Base-by-base conservation (phyloP, 2,329 filamentous ascomycete species). In the Monilinia aucupariae region DNA sequence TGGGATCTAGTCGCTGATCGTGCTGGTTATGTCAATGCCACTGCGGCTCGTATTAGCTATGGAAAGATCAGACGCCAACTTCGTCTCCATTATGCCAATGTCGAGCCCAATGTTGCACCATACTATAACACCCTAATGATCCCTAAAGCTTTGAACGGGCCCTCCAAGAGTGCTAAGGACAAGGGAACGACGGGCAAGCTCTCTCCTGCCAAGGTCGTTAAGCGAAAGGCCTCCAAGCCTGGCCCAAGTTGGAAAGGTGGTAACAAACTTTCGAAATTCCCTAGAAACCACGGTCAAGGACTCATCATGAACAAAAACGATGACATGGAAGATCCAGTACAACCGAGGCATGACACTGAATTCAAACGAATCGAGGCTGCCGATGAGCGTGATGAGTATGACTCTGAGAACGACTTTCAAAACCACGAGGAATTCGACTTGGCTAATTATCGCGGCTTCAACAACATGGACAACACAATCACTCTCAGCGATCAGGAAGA, bases 11-110 rank as follows among this genome's bases (percentile, higher is more conserved):
- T 83, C 3, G 80, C 81, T 1, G 37, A 58, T 0, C 76, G 78
- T 15, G 70, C 74, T 15, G 74, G 75, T 10, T 79, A 80, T 74
- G 80, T 80, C 64, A 81, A 76, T 45, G 78, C 74, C 0, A 73
- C 74, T 10, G 76, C 77, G 3, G 81, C 81, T 47, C 63, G 79
- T 75, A 76, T 77, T 47, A 79, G 81, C 52, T 83, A 79, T 63
- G 76, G 78, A 4, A 80, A 83, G 64, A 77, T 83, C 64, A 82
- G 79, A 71, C 73, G 75, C 52, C 80, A 81, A 71, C 73, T 79
- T 0, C 76, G 76, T 3, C 59, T 41, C 27, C 4, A 56, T 56
- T 56, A 53, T 30, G 43, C 20, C n/a, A 12, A 47, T 15, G 37
- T 10, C n/a, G 12, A 48, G 10, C n/a, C 45, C 22, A 25, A 25